Evolutionary conservation across 2,329 filamentous ascomycete species (phyloP).

Genomic region (Arthrobotrys sphaeroides): DNA sequence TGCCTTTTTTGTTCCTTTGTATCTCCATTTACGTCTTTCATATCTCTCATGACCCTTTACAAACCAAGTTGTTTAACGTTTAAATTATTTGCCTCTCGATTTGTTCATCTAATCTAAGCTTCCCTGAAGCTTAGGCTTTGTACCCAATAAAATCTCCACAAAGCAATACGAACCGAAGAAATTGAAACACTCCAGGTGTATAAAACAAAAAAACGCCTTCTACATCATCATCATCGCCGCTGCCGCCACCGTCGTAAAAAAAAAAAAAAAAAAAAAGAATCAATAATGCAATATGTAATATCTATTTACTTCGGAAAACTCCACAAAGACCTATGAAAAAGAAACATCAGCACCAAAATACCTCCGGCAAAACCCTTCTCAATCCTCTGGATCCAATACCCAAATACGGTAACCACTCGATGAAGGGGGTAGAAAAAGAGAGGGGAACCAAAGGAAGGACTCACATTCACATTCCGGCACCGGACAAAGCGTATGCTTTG

Average conservation of each 20-base stretch:
- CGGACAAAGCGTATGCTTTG: slow-evolving; percentile 72
- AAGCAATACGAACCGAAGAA: neutral
- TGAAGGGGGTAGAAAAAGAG: neutral
- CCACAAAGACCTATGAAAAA: slow-evolving; percentile 42
- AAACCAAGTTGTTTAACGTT: no score
- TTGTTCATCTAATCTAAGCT: no score
- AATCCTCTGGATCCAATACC: neutral
- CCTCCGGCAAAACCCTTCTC: neutral
- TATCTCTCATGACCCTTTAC: no score
- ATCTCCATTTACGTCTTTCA: neutral
- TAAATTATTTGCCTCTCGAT: no score
- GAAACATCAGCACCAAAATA: neutral
- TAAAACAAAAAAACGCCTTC: neutral
- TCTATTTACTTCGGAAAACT: slow-evolving; percentile 49
- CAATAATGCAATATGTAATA: neutral
- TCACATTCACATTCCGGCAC: slow-evolving; percentile 74
- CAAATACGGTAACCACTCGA: neutral
- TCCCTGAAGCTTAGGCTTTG: no score
- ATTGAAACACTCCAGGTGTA: neutral
- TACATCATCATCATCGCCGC: neutral
- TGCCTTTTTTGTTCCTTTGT: neutral
- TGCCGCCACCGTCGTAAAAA: neutral
- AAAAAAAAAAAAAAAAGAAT: neutral
- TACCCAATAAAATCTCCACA: neutral
- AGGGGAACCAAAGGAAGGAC: slow-evolving; percentile 60